Conservation (phyloP, 768 basidiomycete genomes). For the Kwoniella heveanensis region DNA sequence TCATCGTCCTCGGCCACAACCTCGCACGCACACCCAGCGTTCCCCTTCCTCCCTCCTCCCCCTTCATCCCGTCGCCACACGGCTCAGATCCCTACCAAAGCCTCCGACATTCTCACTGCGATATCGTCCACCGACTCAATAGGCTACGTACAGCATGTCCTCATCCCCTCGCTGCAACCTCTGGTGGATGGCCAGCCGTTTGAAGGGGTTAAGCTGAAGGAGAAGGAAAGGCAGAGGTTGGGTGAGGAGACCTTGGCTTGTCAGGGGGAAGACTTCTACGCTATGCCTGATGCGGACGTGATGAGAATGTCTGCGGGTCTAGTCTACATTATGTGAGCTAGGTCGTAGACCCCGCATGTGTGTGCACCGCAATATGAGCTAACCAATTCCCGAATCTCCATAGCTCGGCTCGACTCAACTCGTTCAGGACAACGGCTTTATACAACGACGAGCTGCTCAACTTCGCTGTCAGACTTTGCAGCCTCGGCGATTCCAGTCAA, state of each 20-base stretch:
- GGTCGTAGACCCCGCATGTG: too few species aligned
- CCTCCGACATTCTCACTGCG: constrained; percentile 16
- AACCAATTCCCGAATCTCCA: too few species aligned
- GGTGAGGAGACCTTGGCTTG: constrained; percentile 29
- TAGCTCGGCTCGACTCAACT: constrained; percentile 25
- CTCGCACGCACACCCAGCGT: constrained; percentile 17
- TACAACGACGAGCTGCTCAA: constrained; percentile 23
- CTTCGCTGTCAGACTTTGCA: constrained; percentile 25
- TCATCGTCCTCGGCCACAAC: neutral
- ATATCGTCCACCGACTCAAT: constrained; percentile 9
- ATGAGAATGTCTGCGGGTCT: constrained; percentile 30
- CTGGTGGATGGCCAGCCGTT: constrained; percentile 12
- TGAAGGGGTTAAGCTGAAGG: constrained; percentile 13
- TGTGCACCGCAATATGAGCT: too few species aligned
- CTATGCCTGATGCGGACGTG: constrained; percentile 16
- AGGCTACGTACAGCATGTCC: neutral
- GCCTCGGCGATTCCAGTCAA: constrained; percentile 25
- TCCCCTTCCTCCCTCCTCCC: constrained; percentile 12
- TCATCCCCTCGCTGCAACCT: constrained; percentile 21
- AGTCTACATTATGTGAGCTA: constrained; percentile 40
- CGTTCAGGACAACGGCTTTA: neutral
- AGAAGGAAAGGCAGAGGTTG: constrained; percentile 16
- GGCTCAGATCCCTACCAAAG: constrained; percentile 3
- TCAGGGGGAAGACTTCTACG: constrained; percentile 17
- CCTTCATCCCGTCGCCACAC: constrained; percentile 6